These are phyloP conservation scores for Zygosaccharomyces pseudobailii DNA, from an alignment of 1,139 yeast genomes.

Conservation along the genomic window DNA sequence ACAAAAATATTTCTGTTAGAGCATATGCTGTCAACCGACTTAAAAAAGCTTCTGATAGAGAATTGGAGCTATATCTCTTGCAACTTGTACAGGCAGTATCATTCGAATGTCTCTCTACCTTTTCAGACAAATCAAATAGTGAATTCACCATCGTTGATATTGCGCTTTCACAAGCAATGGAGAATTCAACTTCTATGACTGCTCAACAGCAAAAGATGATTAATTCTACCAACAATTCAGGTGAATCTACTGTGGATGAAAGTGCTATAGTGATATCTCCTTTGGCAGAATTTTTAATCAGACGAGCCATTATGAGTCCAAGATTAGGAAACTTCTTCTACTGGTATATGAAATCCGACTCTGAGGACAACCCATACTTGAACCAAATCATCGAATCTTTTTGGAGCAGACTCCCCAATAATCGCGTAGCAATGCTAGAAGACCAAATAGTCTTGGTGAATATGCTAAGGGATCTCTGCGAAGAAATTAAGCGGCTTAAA, in stretches of 20 bases:
- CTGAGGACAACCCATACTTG: slow-evolving; percentile 56
- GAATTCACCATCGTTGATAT: slow-evolving; percentile 43
- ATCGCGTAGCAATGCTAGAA: slow-evolving; percentile 30
- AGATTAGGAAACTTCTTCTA: slow-evolving; percentile 76
- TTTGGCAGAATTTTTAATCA: slow-evolving; percentile 72
- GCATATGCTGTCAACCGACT: slow-evolving; percentile 85
- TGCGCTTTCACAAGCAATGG: slow-evolving; percentile 12
- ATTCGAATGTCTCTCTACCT: slow-evolving; percentile 48
- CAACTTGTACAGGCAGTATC: slow-evolving; percentile 92
- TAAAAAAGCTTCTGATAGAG: slow-evolving; percentile 72
- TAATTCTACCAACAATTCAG: slow-evolving; percentile 13
- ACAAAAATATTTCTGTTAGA: slow-evolving; percentile 53
- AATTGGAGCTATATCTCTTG: slow-evolving; percentile 71
- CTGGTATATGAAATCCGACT: slow-evolving; percentile 89
- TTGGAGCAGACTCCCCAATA: slow-evolving; percentile 28
- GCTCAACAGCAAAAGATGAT: slow-evolving; percentile 10
- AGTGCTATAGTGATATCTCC: slow-evolving; percentile 46
- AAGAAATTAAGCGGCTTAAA: slow-evolving; percentile 42
- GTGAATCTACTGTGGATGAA: slow-evolving; percentile 16
- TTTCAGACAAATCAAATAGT: slow-evolving; percentile 32
- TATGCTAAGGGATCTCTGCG: slow-evolving; percentile 41
- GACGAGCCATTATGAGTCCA: slow-evolving; percentile 61
- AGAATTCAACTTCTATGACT: slow-evolving; percentile 5
- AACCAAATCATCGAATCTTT: slow-evolving; percentile 37
- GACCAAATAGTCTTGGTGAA: slow-evolving; percentile 44